A percentile compares a stretch with the other conserved stretches of the same genome.
These are phyloP conservation scores for Gentiana dahurica DNA, from an alignment of 257 asterid species.

Conservation along the genomic window DNA sequence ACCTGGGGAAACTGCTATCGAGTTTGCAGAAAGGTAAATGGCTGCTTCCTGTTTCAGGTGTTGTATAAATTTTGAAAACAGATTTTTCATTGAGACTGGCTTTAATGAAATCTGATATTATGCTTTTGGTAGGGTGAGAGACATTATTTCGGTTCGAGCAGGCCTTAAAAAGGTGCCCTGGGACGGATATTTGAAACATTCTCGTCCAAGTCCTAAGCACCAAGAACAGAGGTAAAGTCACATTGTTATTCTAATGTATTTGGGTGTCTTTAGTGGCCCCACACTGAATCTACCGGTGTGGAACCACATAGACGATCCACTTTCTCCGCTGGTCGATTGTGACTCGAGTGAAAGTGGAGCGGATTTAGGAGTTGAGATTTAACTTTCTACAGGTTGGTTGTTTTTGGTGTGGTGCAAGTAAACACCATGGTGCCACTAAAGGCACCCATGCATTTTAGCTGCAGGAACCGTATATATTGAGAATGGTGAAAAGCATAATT, in stretches of 20 bases:
- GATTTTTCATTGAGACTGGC: not conserved
- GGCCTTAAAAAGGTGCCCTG: conserved; percentile 64
- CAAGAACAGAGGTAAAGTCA: conserved; percentile 71
- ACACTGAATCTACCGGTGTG: no score
- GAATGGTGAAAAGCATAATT: no score
- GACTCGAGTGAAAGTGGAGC: no score
- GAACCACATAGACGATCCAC: no score
- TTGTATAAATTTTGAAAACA: not conserved
- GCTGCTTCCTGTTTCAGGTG: not conserved
- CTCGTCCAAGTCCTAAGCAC: conserved; percentile 94
- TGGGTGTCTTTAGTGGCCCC: no score
- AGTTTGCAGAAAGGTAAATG: conserved; percentile 91
- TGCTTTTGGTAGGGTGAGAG: conserved; percentile 60
- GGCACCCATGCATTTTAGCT: no score
- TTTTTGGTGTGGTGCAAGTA: no score
- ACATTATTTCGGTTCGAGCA: conserved; percentile 83
- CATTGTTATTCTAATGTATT: not conserved
- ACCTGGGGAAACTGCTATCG: conserved; percentile 86
- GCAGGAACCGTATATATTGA: no score
- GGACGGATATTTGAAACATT: conserved; percentile 82
- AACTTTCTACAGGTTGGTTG: no score
- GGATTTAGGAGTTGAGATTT: no score
- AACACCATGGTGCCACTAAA: no score
- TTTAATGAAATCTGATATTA: not conserved
- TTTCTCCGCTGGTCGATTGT: no score